Evolutionary conservation across 1,139 yeast species (phyloP).

Genomic region (Geotrichum fermentans): DNA sequence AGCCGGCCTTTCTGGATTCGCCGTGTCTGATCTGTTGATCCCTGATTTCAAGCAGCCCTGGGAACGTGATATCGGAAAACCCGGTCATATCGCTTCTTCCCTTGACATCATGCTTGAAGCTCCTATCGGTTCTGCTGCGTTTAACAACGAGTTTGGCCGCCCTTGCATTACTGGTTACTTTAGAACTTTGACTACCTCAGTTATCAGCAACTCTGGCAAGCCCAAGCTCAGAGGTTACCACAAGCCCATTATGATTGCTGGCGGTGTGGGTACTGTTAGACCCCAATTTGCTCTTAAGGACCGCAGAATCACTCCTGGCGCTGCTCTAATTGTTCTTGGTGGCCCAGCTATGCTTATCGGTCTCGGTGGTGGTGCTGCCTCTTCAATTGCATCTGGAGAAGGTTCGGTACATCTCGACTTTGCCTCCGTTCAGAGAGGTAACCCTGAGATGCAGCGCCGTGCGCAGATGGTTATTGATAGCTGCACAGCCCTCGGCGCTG

Average conservation of each 20-base stretch:
- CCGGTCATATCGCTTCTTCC: constrained; percentile 87
- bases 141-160: constrained; percentile 97
- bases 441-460: constrained; percentile 98
- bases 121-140: constrained; percentile 96
- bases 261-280: constrained; percentile 96
- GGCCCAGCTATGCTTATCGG: constrained; percentile 99
- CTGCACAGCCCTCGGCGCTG: constrained; percentile 76
- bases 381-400: constrained; percentile 90
- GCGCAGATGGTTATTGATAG: constrained; percentile 97
- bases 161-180: constrained; percentile 97
- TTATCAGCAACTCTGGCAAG: constrained; percentile 56
- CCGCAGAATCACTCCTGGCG: constrained; percentile 84
- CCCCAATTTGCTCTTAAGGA: constrained; percentile 89
- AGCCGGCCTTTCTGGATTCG: constrained; percentile 92
- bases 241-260: constrained; percentile 98
- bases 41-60: constrained; percentile 89
- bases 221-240: constrained; percentile 91
- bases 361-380: constrained; percentile 99
- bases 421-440: constrained; percentile 98
- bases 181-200: constrained; percentile 85
- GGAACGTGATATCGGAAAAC: constrained; percentile 87
- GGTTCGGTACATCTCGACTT: constrained; percentile 94
- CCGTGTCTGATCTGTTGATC: constrained; percentile 85
- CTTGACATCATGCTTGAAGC: constrained; percentile 96
- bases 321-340: constrained; percentile 88